Evolutionary conservation across 169 alveolate species (phyloP).

Genomic region (Eimeria necatrix): DNA sequence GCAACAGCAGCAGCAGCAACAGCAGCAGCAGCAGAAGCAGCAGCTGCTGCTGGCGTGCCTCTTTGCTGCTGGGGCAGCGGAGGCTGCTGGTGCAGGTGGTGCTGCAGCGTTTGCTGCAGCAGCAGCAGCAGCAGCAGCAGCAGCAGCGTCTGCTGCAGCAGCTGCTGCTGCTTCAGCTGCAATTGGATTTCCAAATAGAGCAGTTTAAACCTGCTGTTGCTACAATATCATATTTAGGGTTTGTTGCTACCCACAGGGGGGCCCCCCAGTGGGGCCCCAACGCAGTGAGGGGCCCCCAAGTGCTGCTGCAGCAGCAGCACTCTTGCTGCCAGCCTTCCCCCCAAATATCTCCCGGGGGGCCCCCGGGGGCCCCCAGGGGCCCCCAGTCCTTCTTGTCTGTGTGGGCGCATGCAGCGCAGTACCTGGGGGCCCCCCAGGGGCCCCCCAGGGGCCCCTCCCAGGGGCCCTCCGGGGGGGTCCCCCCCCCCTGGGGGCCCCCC

Average conservation of each 20-base stretch:
- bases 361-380: not conserved
- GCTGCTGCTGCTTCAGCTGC: not conserved
- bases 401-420: too few relatives aligned
- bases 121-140: conserved; percentile 5
- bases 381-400: not conserved
- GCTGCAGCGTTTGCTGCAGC: conserved; percentile 3
- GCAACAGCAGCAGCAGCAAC: too few relatives aligned
- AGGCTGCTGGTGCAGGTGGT: too few relatives aligned
- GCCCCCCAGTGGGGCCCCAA: conserved; percentile 63
- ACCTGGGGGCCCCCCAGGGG: too few relatives aligned
- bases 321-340: not conserved
- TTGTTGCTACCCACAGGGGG: conserved; percentile 43
- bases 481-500: conserved; percentile 9
- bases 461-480: not conserved
- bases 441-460: too few relatives aligned
- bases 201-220: conserved; percentile 36
- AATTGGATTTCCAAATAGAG: not conserved
- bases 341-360: not conserved
- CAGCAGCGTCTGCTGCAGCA: not conserved
- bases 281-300: not conserved
- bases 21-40: too few relatives aligned
- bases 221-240: conserved; percentile 26
- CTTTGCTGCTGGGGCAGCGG: too few relatives aligned
- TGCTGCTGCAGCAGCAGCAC: not conserved
- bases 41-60: too few relatives aligned